Evolutionary conservation across 495 filamentous ascomycete genomes (phyloP).

Genomic region (Elasticomyces elasticus): DNA sequence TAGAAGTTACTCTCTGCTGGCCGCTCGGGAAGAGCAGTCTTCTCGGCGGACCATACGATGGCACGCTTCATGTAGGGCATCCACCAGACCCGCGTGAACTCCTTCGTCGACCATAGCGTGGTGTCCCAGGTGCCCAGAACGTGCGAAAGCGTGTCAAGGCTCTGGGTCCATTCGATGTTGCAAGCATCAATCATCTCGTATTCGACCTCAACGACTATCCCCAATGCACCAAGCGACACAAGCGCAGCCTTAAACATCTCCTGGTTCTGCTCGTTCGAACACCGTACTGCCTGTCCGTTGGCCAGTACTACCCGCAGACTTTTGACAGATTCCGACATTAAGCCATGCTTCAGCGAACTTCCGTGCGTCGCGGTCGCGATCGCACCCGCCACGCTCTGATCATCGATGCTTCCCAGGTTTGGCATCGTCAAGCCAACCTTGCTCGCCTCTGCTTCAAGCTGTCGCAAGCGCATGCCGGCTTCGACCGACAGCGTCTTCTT

Average conservation of each 20-base stretch:
- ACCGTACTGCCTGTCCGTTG: constrained; percentile 64
- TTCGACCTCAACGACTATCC: constrained; percentile 80
- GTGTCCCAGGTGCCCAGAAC: constrained; percentile 65
- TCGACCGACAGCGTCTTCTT: constrained; percentile 63
- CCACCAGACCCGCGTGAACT: constrained; percentile 96
- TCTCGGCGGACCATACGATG: constrained; percentile 78
- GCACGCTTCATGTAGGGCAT: constrained; percentile 79
- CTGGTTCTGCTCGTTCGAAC: constrained; percentile 58
- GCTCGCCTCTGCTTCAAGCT: constrained; percentile 59
- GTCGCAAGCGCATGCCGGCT: constrained; percentile 69
- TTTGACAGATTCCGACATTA: constrained; percentile 66
- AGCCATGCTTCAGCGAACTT: constrained; percentile 70
- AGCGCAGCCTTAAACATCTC: constrained; percentile 83
- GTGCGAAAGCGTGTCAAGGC: constrained; percentile 53
- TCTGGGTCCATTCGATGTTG: constrained; percentile 77
- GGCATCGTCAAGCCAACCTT: constrained; percentile 68
- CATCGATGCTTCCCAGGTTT: constrained; percentile 86
- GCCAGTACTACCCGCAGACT: constrained; percentile 70
- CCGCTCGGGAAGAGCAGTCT: constrained; percentile 48
- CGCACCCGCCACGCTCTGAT: constrained; percentile 86
- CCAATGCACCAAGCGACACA: constrained; percentile 77
- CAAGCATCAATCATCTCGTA: constrained; percentile 67
- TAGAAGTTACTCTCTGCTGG: constrained; percentile 57
- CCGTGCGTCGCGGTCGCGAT: constrained; percentile 92
- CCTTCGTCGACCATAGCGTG: constrained; percentile 68